Conservation (phyloP, 768 basidiomycete genomes). For the Amanita rimosa region DNA sequence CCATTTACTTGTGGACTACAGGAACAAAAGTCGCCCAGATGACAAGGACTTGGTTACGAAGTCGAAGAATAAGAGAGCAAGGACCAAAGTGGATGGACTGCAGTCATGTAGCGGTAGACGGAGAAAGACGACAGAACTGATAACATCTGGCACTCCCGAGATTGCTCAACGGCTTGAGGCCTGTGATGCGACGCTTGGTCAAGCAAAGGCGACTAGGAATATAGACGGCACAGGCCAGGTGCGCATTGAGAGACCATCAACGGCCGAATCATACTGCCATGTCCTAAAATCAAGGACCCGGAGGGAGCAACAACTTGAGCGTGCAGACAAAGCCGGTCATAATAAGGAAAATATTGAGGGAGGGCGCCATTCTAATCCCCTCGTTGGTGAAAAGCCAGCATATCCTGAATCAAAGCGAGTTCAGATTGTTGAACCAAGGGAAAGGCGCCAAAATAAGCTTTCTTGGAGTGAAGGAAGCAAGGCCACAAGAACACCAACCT, state of each 20-base stretch:
- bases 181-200: neutral
- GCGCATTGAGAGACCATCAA: neutral
- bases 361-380: neutral
- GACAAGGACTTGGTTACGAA: neutral
- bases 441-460: conserved; percentile 19
- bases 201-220: neutral
- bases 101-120: neutral
- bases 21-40: conserved; percentile 62
- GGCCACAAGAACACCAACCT: conserved; percentile 24
- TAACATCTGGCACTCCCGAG: neutral
- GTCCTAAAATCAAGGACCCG: neutral
- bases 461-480: conserved; percentile 6
- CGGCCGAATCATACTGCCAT: neutral
- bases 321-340: conserved; percentile 5
- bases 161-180: neutral
- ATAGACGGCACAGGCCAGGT: neutral
- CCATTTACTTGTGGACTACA: conserved; percentile 77
- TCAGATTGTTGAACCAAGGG: conserved; percentile 41
- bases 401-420: conserved; percentile 19
- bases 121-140: neutral
- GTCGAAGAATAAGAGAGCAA: neutral
- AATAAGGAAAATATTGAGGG: neutral
- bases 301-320: conserved; percentile 6
- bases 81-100: neutral
- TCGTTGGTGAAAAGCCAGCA: neutral